A percentile compares a stretch with the other conserved stretches of the same genome.
Evolutionary conservation across 2,329 filamentous ascomycete species (phyloP).

Genomic region (Diaporthe longicolla): DNA sequence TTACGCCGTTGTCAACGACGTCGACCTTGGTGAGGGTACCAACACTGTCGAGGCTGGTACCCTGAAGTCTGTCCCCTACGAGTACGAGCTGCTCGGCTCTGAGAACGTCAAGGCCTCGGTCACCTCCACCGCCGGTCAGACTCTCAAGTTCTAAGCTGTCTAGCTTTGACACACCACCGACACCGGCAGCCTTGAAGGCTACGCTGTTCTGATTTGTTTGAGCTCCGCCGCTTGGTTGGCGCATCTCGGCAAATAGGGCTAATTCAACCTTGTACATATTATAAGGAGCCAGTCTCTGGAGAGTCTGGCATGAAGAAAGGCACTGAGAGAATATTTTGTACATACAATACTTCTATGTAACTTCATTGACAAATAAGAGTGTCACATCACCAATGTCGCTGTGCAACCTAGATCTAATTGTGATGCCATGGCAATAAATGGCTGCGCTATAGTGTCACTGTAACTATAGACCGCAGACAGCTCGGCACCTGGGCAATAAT

Average conservation of each 20-base stretch:
- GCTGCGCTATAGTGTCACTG: too few relatives aligned
- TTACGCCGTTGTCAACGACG: constrained; percentile 58
- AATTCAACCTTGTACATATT: constrained; percentile 39
- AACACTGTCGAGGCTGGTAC: constrained; percentile 66
- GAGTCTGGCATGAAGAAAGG: constrained; percentile 22
- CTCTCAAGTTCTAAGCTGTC: constrained; percentile 50
- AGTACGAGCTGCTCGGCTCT: constrained; percentile 66
- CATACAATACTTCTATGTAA: constrained; percentile 31
- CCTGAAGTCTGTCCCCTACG: constrained; percentile 67
- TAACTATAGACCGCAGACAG: neutral
- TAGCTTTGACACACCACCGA: neutral
- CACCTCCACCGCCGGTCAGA: constrained; percentile 55
- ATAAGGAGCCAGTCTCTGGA: constrained; percentile 20
- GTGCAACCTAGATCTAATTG: neutral
- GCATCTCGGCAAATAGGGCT: neutral
- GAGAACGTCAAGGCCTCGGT: constrained; percentile 61
- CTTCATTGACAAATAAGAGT: constrained; percentile 27
- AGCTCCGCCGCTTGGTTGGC: neutral
- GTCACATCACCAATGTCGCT: neutral
- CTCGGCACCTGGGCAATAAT: too few relatives aligned
- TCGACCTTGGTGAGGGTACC: constrained; percentile 58
- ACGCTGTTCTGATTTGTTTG: constrained; percentile 9
- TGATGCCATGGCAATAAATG: neutral
- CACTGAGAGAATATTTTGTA: constrained; percentile 23
- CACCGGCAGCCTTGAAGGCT: neutral